Evolutionary conservation across 495 filamentous ascomycete species (phyloP).

Genomic region (Neurospora hispaniola): DNA sequence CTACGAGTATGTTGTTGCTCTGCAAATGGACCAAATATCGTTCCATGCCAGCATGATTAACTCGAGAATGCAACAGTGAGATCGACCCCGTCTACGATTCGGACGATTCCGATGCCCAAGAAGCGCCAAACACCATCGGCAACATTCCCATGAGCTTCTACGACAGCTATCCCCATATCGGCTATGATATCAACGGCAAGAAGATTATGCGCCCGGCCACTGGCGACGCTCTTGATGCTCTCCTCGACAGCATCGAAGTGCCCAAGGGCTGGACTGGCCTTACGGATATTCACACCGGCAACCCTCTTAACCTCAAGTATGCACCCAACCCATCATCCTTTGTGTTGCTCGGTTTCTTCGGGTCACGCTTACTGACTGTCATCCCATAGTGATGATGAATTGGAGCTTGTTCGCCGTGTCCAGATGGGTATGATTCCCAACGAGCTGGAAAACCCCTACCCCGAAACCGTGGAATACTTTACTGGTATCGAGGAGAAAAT

Average conservation of each 20-base stretch:
- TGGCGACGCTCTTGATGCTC: conserved; percentile 84
- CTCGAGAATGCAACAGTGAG: conserved; percentile 46
- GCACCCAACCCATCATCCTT: not conserved
- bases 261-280: conserved; percentile 97
- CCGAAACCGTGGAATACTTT: conserved; percentile 86
- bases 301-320: conserved; percentile 62
- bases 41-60: conserved; percentile 5
- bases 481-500: conserved; percentile 81
- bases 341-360: not conserved
- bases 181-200: conserved; percentile 97
- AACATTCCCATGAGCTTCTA: conserved; percentile 92
- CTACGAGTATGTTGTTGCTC: conserved; percentile 38
- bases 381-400: conserved; percentile 57
- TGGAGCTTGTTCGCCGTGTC: conserved; percentile 79
- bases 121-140: conserved; percentile 80
- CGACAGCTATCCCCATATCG: conserved; percentile 85
- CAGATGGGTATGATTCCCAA: conserved; percentile 83
- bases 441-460: conserved; percentile 87
- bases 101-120: conserved; percentile 78
- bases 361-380: not conserved
- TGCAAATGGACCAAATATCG: not conserved
- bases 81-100: conserved; percentile 95
- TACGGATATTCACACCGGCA: conserved; percentile 85
- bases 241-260: conserved; percentile 94
- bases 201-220: conserved; percentile 93